These are phyloP conservation scores for Leptomonas pyrrhocoris DNA, from an alignment of 208 protist genomes.

Conservation along the genomic window DNA sequence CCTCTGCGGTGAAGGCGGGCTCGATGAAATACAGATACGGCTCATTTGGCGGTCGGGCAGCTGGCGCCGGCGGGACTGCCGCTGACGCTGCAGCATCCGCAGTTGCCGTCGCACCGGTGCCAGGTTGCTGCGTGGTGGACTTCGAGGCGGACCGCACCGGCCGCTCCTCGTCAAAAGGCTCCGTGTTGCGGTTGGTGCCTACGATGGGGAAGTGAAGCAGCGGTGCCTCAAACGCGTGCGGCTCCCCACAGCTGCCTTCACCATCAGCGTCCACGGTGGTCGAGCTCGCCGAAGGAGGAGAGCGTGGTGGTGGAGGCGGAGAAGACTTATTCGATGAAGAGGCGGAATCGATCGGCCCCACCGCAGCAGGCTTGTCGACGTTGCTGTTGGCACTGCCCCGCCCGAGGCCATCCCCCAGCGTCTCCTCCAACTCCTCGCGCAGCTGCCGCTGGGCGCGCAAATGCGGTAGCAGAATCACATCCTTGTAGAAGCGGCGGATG, in stretches of 20 bases:
- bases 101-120: neutral
- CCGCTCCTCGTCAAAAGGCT: constrained; percentile 18
- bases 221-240: neutral
- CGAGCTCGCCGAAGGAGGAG: too few relatives aligned
- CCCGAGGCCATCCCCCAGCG: constrained; percentile 13
- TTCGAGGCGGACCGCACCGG: neutral
- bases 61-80: neutral
- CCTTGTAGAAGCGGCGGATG: constrained; percentile 53
- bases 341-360: constrained; percentile 3
- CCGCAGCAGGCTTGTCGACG: neutral
- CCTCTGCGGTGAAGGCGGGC: constrained; percentile 7
- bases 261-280: neutral
- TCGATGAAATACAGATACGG: constrained; percentile 24
- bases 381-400: neutral
- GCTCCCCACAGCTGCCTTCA: too few relatives aligned
- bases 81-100: neutral
- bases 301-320: too few relatives aligned
- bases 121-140: neutral
- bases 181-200: constrained; percentile 5
- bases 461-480: constrained; percentile 46
- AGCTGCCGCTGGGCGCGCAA: constrained; percentile 29
- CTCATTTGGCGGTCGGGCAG: neutral
- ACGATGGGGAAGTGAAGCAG: constrained; percentile 5
- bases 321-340: neutral
- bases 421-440: constrained; percentile 21